Conservation (phyloP, 176 grass and related monocot species). For the Miscanthus lutarioriparius region DNA sequence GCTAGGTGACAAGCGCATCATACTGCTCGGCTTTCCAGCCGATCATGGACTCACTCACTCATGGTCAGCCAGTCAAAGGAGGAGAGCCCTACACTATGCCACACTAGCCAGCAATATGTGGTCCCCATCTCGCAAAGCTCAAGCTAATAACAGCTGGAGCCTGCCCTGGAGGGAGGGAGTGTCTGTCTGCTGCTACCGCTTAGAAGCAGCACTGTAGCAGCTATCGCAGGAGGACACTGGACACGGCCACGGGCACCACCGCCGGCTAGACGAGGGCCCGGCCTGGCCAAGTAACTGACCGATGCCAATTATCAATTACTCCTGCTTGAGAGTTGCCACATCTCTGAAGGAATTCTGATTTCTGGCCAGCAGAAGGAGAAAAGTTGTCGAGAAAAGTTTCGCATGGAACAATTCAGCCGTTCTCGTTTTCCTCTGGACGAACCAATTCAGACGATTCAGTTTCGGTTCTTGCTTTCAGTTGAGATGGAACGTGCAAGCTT, state of each 20-base stretch:
- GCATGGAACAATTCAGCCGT: background rate
- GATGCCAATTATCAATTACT: background rate
- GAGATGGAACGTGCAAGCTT: background rate
- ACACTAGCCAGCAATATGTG: background rate
- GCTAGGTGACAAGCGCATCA: constrained; percentile 43
- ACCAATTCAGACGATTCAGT: background rate
- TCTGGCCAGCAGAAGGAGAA: background rate
- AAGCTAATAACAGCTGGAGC: constrained; percentile 29
- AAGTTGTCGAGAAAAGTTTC: background rate
- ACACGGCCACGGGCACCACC: background rate
- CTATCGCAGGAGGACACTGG: background rate
- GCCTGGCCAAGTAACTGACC: background rate
- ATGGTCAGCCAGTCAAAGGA: constrained; percentile 34
- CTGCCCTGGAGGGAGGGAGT: background rate
- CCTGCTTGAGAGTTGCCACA: background rate
- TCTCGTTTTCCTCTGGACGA: background rate
- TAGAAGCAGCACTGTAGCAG: background rate
- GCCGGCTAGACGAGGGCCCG: background rate
- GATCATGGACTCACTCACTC: constrained; percentile 13
- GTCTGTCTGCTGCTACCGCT: background rate
- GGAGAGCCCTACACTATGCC: background rate
- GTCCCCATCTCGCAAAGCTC: constrained; percentile 22
- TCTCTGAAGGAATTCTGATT: background rate
- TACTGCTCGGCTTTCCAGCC: constrained; percentile 47
- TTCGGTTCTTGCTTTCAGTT: background rate